Conservation (phyloP, 2,329 filamentous ascomycete species). For the Balansia obtecta region DNA sequence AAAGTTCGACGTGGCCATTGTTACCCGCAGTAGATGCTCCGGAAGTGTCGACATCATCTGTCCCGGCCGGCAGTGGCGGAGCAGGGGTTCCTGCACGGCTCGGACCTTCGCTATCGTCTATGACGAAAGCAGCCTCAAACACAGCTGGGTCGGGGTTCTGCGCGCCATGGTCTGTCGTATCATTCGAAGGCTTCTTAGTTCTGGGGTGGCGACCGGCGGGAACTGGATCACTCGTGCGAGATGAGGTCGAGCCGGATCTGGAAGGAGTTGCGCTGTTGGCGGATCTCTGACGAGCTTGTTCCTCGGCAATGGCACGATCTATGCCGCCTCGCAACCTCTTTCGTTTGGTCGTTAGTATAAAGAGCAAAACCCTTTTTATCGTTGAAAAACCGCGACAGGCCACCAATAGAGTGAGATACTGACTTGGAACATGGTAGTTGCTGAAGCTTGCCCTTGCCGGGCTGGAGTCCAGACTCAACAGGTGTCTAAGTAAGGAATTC, state of each 20-base stretch:
- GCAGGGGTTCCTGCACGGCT: constrained; percentile 50
- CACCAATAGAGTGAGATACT: constrained; percentile 7
- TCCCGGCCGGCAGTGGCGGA: constrained; percentile 24
- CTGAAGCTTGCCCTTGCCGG: constrained; percentile 2
- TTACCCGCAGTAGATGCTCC: constrained; percentile 7
- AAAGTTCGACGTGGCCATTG: constrained; percentile 13
- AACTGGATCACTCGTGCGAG: constrained; percentile 27
- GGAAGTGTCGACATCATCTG: constrained; percentile 14
- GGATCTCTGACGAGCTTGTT: constrained; percentile 66
- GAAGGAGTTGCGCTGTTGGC: constrained; percentile 31
- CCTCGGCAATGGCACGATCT: constrained; percentile 79
- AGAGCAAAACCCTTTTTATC: no score
- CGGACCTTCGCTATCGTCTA: constrained; percentile 67
- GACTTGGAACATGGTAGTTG: constrained; percentile 20
- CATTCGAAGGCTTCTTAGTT: constrained; percentile 26
- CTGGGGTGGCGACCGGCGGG: constrained; percentile 17
- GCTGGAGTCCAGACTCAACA: background rate
- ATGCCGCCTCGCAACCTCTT: constrained; percentile 71
- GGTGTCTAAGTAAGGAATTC: constrained; percentile 1
- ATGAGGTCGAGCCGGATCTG: constrained; percentile 24
- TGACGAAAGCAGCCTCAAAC: constrained; percentile 74
- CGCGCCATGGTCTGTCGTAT: constrained; percentile 26
- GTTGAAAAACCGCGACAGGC: background rate
- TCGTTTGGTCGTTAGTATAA: constrained; percentile 20
- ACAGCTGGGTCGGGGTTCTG: constrained; percentile 69